Conservation (phyloP, 768 basidiomycete species). For the Mycena leptocephala region DNA sequence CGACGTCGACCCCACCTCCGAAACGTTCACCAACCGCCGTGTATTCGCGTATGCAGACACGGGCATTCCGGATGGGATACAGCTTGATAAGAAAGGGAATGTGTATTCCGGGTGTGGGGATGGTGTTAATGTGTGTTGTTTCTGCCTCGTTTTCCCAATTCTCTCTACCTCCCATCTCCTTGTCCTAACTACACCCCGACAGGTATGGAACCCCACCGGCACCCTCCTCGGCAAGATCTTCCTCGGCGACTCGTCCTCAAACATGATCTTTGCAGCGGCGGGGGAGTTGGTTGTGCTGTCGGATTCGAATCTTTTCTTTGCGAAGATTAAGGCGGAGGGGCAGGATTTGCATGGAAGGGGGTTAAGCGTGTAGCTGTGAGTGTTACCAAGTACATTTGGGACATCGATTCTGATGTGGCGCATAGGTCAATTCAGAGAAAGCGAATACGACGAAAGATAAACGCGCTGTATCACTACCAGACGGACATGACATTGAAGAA, state of each 20-base stretch:
- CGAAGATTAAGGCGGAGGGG: slow-evolving; percentile 57
- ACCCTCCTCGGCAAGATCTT: slow-evolving; percentile 79
- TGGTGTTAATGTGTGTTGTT: slow-evolving; percentile 67
- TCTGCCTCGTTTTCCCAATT: slow-evolving; percentile 12
- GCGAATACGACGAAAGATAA: too few relatives aligned
- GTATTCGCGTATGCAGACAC: slow-evolving; percentile 79
- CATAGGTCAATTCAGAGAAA: too few relatives aligned
- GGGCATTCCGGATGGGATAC: slow-evolving; percentile 79
- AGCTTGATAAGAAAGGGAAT: slow-evolving; percentile 75
- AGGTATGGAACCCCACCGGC: slow-evolving; percentile 71
- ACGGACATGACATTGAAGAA: too few relatives aligned
- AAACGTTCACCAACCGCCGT: slow-evolving; percentile 71
- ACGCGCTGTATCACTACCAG: too few relatives aligned
- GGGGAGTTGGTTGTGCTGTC: slow-evolving; percentile 63
- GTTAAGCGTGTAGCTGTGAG: background rate
- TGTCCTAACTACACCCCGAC: background rate
- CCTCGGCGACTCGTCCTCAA: slow-evolving; percentile 58
- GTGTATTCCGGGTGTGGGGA: slow-evolving; percentile 78
- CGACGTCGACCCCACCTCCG: slow-evolving; percentile 71
- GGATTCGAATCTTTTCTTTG: slow-evolving; percentile 64
- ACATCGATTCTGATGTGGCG: too few relatives aligned
- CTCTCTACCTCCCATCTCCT: background rate
- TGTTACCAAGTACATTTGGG: too few relatives aligned
- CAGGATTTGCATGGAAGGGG: slow-evolving; percentile 16
- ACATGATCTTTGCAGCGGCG: slow-evolving; percentile 61